Base-by-base conservation (phyloP, 1,284 basidiomycete species). In the Boletus semigastroideus region DNA sequence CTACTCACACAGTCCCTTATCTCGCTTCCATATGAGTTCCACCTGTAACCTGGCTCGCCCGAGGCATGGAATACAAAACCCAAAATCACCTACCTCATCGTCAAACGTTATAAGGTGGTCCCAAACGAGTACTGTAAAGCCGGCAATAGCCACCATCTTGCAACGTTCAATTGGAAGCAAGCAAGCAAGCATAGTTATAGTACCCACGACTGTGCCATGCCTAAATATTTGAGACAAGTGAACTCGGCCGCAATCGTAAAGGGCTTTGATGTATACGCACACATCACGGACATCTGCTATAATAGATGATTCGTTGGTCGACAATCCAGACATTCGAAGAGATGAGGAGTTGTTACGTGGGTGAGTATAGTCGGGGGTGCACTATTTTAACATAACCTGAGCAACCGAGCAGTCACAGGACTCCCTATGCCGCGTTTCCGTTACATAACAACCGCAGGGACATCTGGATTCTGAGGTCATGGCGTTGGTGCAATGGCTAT, bases 81-180 rank as follows among this genome's bases (percentile, higher is more conserved):
- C 5, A 16, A n/a, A 37, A 38, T 17, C 7, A 52, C 63, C 4
- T 50, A 76, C 73, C 59, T 78, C 75, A 27, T 74, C 71, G 3
- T 54, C 59, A 43, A 79, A 72, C 2, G 77, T 77, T 53, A 76
- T 57, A 14, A 76, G 28, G 53, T 79, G 78, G 48, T 79, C 78
- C 70, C 74, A 79, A 14, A 78, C 52, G n/a, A 79, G 66, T 13
- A 74, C 59, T 7, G 72, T 73, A 56, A 74, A 74, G 44, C 69
- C 70, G 13, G 62, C 61, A 17, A 72, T 48, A 30, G 75, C 78
- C 34, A 79, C 68, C 63, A 72, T 73, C 78, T 61, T 44, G 20
- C 25, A n/a, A 31, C 7, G 14, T 11, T 57, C 19, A 60, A 42
- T 27, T 43, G 25, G 12, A 30, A 37, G 12, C 16, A 20, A 49